phyloP scores from a whole-genome alignment of 2,329 filamentous ascomycete species.

The Ophioceras dolichostomum region DNA sequence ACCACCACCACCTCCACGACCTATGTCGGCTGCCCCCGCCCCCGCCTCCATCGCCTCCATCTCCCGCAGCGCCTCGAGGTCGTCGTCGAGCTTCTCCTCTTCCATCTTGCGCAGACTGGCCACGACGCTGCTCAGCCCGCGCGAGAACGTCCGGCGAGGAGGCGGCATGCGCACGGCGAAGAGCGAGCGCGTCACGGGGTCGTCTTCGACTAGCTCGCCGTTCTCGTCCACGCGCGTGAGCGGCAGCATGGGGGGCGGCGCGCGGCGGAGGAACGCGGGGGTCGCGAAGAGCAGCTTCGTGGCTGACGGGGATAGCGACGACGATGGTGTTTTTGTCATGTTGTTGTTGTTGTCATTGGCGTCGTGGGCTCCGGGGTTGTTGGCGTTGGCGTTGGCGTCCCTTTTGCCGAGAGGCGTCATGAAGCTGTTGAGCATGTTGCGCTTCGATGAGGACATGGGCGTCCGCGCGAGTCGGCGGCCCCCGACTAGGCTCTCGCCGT shows the following conservation, averaged over 20 bases:
- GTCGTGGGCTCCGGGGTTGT: too few species aligned
- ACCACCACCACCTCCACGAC: too few species aligned
- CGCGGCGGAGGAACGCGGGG: conserved; percentile 55
- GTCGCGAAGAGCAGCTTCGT: conserved; percentile 47
- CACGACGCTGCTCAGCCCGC: conserved; percentile 64
- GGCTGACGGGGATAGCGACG: background rate
- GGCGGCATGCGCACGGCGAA: conserved; percentile 34
- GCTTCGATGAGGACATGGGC: conserved; percentile 45
- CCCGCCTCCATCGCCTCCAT: conserved; percentile 36
- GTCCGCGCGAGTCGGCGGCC: conserved; percentile 27
- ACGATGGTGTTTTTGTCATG: conserved; percentile 26
- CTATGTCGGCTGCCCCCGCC: too few species aligned
- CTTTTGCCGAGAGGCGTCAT: conserved; percentile 49
- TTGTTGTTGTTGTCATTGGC: conserved; percentile 13
- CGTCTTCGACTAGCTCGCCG: conserved; percentile 22
- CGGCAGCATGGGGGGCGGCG: conserved; percentile 25
- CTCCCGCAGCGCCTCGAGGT: conserved; percentile 62
- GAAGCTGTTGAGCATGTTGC: conserved; percentile 49
- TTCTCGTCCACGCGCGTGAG: conserved; percentile 37
- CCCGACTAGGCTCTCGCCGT: conserved; percentile 6
- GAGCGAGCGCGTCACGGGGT: background rate
- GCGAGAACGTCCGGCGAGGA: conserved; percentile 50
- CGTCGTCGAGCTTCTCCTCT: conserved; percentile 58
- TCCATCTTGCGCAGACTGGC: conserved; percentile 57
- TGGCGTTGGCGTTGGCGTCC: conserved; percentile 17